Conservation (phyloP, 371 early-diverging fungal species). For the Mucor racemosus region DNA sequence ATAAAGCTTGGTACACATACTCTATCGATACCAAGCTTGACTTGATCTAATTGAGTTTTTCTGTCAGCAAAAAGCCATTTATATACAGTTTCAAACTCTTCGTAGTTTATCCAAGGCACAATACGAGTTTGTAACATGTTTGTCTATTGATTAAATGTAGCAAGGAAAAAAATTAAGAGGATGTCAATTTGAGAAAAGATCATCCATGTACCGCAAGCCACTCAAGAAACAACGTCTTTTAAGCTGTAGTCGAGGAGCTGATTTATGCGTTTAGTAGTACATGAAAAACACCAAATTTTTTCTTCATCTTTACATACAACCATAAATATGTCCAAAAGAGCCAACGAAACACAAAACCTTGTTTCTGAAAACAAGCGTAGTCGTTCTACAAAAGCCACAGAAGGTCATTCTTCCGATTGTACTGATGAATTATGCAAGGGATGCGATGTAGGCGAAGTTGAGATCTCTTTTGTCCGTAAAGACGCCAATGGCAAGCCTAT, state of each 20-base stretch:
- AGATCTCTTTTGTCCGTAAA: slow-evolving; percentile 57
- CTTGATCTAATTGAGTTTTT: slow-evolving; percentile 23
- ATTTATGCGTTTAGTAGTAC: slow-evolving; percentile 1
- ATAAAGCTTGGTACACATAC: slow-evolving; percentile 16
- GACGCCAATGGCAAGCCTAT: slow-evolving; percentile 38
- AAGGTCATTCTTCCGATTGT: slow-evolving; percentile 57
- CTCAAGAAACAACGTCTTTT: slow-evolving; percentile 5
- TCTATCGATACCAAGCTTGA: slow-evolving; percentile 41
- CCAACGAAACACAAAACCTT: slow-evolving; percentile 16
- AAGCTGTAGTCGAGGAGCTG: background rate
- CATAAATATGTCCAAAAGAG: slow-evolving; percentile 29
- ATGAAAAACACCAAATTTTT: background rate
- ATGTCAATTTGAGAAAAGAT: background rate
- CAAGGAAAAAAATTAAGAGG: background rate
- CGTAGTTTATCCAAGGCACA: slow-evolving; percentile 54
- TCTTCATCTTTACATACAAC: background rate
- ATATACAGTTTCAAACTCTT: slow-evolving; percentile 53
- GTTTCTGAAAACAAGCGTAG: slow-evolving; percentile 12
- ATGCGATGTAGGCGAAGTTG: slow-evolving; percentile 66
- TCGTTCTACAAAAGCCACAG: slow-evolving; percentile 15
- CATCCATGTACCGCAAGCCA: background rate
- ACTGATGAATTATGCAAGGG: slow-evolving; percentile 56
- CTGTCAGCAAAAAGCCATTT: slow-evolving; percentile 49
- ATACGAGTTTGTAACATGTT: slow-evolving; percentile 38
- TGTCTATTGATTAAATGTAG: background rate